Base-by-base conservation (phyloP, 116 monocot genomes). In the Posidonia oceanica region DNA sequence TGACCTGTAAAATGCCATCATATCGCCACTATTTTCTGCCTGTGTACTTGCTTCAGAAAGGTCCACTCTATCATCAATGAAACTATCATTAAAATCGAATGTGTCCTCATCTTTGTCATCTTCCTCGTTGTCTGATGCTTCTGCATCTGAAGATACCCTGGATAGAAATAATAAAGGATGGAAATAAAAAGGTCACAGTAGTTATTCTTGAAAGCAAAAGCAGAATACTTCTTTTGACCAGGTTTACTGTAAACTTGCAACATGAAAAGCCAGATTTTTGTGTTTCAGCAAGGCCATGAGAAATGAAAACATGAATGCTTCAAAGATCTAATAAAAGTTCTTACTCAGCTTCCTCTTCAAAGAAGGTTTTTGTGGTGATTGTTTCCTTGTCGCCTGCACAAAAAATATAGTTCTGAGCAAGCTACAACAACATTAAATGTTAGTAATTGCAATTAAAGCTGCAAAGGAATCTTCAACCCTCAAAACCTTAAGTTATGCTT, bases 271-370 rank as follows among this genome's bases (percentile, higher is more conserved):
- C 5, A 48, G 48, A 7, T 48, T 44, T 44, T 48, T 12, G 48
- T 48, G 48, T 4, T 48, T 48, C 48, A 48, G 7, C 12, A 48
- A 10, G 7, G 48, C 48, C 1, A 12, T 10, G 42, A 42, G 42
- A 42, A 48, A 48, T 12, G 12, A 48, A 58, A 16, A 58, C 14
- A n/a, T n/a, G 58, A 21, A 21, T 3, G 58, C n/a, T 3, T 5
- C 58, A 62, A 0, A 11, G 5, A 6, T 62, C 5, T 13, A 62
- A 62, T 36, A 20, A 7, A 48, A 36, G 21, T 10, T 57, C 97
- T 80, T 92, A 97, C 97, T 89, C 92, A 36, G 87, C 97, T 92
- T 97, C 96, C 60, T 84, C 92, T 38, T 97, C 97, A 79, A 97
- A 77, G 69, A 91, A 88, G 54, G 59, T 37, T 39, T 74, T 73